Evolutionary conservation across 257 asterid species (phyloP), one percentile per base, ranked within the genome.

Genomic region (Ocimum tenuiflorum): DNA sequence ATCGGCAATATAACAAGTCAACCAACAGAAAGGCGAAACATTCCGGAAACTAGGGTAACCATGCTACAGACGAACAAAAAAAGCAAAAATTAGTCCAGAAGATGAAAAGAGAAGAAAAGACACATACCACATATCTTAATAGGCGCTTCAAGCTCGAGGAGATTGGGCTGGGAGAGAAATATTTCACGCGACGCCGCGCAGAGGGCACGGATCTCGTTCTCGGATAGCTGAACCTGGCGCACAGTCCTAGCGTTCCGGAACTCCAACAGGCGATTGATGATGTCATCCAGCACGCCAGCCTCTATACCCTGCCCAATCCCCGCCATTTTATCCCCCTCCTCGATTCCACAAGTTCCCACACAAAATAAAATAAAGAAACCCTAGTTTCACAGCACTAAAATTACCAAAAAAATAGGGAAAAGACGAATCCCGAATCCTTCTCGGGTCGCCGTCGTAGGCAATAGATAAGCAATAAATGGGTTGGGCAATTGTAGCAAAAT

Each of bases 101-200:
- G 7, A 15, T 45, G 51, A 50, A 70, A 31, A 38, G 2, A 53
- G n/a, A 8, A 50, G 23, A 19, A 22, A 45, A 41, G 10, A 45
- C 4, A 17, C n/a, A 39, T 86, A 91, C 97, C 97, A 75, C 97
- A 91, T 79, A 91, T 91, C 96, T 91, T 91, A 79, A 91, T 91
- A 62, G 96, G 97, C 10, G 97, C 97, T 75, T 91, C 97, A 13
- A 91, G 94, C 87, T 91, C 97, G 59, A 91, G 86, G 22, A 91
- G 94, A 85, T 86, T 91, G 41, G 97, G 97, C 78, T 91, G 97
- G 18, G 82, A 82, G 45, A 91, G 89, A 76, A 91, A 91, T 66
- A 91, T 88, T 73, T 86, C 94, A 9, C 97, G 85, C 17, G 97
- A 70, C 43, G 95, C 63, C 52, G 75, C 68, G 68, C 97, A 91